These are phyloP conservation scores for Chaetomiaceae sp. DNA, from an alignment of 2,329 filamentous ascomycete species.

Conservation along the genomic window DNA sequence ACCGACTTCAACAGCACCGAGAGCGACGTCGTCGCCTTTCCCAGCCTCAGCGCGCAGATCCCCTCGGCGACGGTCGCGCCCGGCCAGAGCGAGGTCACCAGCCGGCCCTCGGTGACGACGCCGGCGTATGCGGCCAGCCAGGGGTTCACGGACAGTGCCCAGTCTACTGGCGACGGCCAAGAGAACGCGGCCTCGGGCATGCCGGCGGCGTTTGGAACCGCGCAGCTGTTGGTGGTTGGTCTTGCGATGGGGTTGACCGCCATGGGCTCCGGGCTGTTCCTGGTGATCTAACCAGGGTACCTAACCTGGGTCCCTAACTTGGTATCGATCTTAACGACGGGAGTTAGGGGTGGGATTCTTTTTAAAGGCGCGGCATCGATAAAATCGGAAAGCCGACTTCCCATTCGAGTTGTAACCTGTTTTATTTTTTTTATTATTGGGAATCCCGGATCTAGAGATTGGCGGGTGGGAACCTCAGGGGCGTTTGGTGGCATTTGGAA, in stretches of 20 bases:
- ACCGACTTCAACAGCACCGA: slow-evolving; percentile 52
- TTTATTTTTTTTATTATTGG: too few species aligned
- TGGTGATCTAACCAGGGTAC: slow-evolving; percentile 1
- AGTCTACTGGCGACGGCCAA: slow-evolving; percentile 7
- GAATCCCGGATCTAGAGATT: too few species aligned
- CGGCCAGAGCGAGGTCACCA: slow-evolving; percentile 34
- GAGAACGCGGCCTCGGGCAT: slow-evolving; percentile 16
- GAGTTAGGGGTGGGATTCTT: too few species aligned
- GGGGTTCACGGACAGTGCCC: slow-evolving; percentile 32
- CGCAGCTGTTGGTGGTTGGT: slow-evolving; percentile 25
- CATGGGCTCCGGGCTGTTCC: slow-evolving; percentile 33
- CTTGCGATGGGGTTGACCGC: slow-evolving; percentile 30
- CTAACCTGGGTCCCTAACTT: too few species aligned
- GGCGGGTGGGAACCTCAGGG: too few species aligned
- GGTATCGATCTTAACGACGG: too few species aligned
- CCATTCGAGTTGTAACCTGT: too few species aligned
- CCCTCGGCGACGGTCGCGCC: slow-evolving; percentile 45
- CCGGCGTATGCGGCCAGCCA: slow-evolving; percentile 34
- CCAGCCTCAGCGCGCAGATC: slow-evolving; percentile 45
- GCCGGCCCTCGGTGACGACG: slow-evolving; percentile 24
- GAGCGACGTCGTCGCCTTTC: slow-evolving; percentile 47
- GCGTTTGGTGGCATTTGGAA: too few species aligned
- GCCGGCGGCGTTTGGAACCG: slow-evolving; percentile 9
- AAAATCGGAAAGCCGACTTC: too few species aligned
- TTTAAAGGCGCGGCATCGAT: too few species aligned